phyloP scores from a whole-genome alignment of 208 protist genomes.

The Crithidia acanthocephali region DNA sequence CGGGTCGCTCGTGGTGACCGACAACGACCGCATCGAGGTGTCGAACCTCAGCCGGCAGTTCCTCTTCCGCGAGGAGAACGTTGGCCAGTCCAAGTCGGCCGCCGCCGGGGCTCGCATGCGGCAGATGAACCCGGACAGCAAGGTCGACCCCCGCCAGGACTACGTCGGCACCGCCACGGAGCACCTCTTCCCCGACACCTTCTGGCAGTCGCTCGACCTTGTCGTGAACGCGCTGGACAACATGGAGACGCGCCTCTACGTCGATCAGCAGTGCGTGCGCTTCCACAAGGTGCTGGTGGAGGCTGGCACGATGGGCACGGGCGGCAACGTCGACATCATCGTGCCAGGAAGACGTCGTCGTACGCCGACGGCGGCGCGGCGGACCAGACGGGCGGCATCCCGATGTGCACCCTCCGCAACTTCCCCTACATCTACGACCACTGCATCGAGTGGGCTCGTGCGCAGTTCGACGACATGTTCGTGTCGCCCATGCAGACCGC shows the following conservation, averaged over 20 bases:
- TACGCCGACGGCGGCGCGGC: slow-evolving; percentile 97
- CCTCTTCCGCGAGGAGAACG: slow-evolving; percentile 98
- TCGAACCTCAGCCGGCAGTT: slow-evolving; percentile 99
- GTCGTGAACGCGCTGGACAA: slow-evolving; percentile 99
- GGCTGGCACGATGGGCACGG: slow-evolving; percentile 99
- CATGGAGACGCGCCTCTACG: slow-evolving; percentile 96
- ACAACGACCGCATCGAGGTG: slow-evolving; percentile 99
- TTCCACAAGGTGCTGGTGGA: slow-evolving; percentile 99
- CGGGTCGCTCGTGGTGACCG: slow-evolving; percentile 96
- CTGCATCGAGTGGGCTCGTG: slow-evolving; percentile 97
- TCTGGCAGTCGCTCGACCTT: slow-evolving; percentile 95
- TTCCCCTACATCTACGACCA: slow-evolving; percentile 99
- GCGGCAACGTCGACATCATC: slow-evolving; percentile 98
- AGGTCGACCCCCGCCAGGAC: slow-evolving; percentile 84
- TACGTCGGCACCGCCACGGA: slow-evolving; percentile 97
- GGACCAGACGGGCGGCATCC: slow-evolving; percentile 97
- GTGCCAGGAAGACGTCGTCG: slow-evolving; percentile 98
- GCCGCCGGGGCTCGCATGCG: slow-evolving; percentile 92
- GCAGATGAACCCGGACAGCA: slow-evolving; percentile 96
- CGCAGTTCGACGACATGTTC: slow-evolving; percentile 94
- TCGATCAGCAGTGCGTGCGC: slow-evolving; percentile 96
- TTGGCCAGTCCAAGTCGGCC: slow-evolving; percentile 96
- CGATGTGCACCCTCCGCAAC: slow-evolving; percentile 99
- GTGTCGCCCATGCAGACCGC: slow-evolving; percentile 84
- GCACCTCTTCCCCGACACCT: slow-evolving; percentile 95